Evolutionary conservation across 2,329 filamentous ascomycete genomes (phyloP).

Genomic region (Emmonsia crescens): DNA sequence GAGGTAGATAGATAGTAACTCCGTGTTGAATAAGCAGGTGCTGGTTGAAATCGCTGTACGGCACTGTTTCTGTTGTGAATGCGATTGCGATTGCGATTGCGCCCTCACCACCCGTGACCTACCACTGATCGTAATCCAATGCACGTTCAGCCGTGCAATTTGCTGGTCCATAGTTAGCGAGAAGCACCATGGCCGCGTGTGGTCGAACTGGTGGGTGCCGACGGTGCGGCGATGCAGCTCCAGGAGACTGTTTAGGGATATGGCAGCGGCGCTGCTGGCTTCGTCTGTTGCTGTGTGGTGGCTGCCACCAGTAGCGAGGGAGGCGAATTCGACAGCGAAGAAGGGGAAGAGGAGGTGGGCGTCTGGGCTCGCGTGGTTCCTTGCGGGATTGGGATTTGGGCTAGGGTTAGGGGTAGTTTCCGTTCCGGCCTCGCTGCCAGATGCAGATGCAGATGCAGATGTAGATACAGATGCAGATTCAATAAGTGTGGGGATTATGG

Average conservation of each 20-base stretch:
- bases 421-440: neutral
- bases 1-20: neutral
- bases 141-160: slow-evolving; percentile 2
- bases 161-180: slow-evolving; percentile 4
- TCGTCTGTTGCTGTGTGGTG: slow-evolving; percentile 1
- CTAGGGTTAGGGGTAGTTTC: neutral
- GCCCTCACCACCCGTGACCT: neutral
- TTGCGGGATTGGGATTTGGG: neutral
- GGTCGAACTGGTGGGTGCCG: neutral
- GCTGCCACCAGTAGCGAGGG: neutral
- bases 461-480: neutral
- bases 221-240: neutral
- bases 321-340: neutral
- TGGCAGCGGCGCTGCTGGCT: neutral
- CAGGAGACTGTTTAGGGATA: neutral
- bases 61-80: neutral
- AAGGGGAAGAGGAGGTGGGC: neutral
- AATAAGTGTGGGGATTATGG: neutral
- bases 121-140: neutral
- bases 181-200: neutral
- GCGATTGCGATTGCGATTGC: neutral
- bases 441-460: neutral
- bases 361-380: neutral
- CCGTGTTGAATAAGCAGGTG: neutral
- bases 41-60: neutral